Percentiles rank a stretch among this genome's conserved stretches.
phyloP scores from a whole-genome alignment of 192 early-diverging fungal species.

The Piromyces sp. region DNA sequence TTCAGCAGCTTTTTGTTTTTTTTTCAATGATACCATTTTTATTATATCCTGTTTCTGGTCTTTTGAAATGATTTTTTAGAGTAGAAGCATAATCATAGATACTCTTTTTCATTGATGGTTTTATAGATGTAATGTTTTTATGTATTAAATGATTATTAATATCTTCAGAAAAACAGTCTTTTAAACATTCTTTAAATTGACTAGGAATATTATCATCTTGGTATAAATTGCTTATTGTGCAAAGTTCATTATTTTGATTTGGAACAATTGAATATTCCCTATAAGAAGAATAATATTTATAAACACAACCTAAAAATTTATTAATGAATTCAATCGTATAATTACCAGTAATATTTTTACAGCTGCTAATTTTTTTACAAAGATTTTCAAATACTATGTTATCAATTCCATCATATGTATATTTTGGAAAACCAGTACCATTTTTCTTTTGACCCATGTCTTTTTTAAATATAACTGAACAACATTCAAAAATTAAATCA shows the following conservation, averaged over 20 bases:
- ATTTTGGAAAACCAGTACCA: not conserved
- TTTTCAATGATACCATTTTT: not conserved
- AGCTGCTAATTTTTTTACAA: not conserved
- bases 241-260: not conserved
- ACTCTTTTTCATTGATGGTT: not conserved
- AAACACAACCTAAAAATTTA: not conserved
- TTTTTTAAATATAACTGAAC: not conserved
- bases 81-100: not conserved
- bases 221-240: not conserved
- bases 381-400: not conserved
- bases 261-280: not conserved
- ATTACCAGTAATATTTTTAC: not conserved
- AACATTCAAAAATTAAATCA: not conserved
- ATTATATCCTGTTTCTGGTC: not conserved
- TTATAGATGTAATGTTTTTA: not conserved
- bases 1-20: not conserved
- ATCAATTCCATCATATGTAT: not conserved
- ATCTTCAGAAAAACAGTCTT: not conserved
- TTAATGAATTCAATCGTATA: not conserved
- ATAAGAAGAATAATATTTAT: not conserved
- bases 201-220: not conserved
- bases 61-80: not conserved
- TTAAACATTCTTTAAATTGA: not conserved
- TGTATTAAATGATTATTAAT: not conserved
- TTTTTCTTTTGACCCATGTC: not conserved